Percentiles rank a stretch among this genome's conserved stretches.
These are phyloP conservation scores for Fusarium tuaranense DNA, from an alignment of 2,329 filamentous ascomycete species.

Conservation along the genomic window DNA sequence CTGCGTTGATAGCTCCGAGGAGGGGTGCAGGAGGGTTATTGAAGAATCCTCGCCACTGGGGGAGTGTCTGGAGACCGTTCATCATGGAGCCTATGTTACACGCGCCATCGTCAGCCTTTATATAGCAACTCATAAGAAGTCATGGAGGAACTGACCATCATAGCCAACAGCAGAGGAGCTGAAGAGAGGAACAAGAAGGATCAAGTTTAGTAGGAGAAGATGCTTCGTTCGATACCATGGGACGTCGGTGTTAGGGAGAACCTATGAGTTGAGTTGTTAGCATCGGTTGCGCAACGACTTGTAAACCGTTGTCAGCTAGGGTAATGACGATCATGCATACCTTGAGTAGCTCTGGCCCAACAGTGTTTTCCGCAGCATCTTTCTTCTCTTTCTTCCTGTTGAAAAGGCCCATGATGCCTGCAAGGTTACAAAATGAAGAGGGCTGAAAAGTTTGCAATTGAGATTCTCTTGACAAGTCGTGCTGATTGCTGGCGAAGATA, in stretches of 20 bases:
- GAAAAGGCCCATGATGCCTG: background rate
- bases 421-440: background rate
- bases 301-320: background rate
- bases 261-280: conserved; percentile 7
- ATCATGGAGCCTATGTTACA: conserved; percentile 49
- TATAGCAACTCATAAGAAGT: background rate
- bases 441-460: background rate
- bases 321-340: background rate
- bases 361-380: background rate
- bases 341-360: background rate
- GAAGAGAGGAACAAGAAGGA: conserved; percentile 55
- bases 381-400: background rate
- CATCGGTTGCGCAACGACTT: background rate
- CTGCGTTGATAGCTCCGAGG: conserved; percentile 51
- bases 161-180: conserved; percentile 55
- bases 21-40: conserved; percentile 47
- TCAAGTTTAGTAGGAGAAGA: conserved; percentile 55
- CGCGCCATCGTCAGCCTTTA: background rate
- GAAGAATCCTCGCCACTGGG: conserved; percentile 55
- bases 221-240: conserved; percentile 56
- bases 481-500: background rate
- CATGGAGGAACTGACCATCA: conserved; percentile 47
- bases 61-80: conserved; percentile 56
- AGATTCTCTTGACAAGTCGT: background rate
- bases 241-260: conserved; percentile 52